These are phyloP conservation scores for Candida multigemmis DNA, from an alignment of 805 yeast genomes.

Conservation along the genomic window DNA sequence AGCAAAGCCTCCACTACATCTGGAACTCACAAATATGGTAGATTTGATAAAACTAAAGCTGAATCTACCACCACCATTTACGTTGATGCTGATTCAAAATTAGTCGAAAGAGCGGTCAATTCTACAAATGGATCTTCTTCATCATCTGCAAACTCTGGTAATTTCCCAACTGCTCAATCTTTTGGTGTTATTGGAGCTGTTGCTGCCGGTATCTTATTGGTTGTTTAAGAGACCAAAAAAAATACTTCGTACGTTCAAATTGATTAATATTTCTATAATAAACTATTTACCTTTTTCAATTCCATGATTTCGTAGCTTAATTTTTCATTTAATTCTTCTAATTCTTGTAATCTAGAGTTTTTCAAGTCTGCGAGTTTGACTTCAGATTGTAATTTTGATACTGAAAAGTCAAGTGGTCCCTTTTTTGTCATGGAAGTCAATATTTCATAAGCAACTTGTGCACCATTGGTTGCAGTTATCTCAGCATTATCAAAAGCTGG, in stretches of 20 bases:
- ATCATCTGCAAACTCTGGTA: conserved; percentile 11
- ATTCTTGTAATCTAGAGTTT: too few species aligned
- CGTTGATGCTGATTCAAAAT: too few species aligned
- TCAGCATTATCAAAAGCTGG: conserved; percentile 61
- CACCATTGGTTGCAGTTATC: conserved; percentile 59
- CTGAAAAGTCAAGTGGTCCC: too few species aligned
- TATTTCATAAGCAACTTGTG: conserved; percentile 63
- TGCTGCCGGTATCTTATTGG: conserved; percentile 42
- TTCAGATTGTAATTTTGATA: too few species aligned
- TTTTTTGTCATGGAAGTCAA: conserved; percentile 68
- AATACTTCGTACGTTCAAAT: conserved; percentile 1
- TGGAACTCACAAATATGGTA: conserved; percentile 25
- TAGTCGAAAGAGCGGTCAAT: too few species aligned
- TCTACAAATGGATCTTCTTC: conserved; percentile 15
- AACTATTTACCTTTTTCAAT: not conserved
- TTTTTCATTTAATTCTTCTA: not conserved
- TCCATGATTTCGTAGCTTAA: not conserved
- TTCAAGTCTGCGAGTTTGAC: too few species aligned
- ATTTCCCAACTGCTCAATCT: too few species aligned
- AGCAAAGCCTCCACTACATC: conserved; percentile 25
- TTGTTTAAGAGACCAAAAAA: conserved; percentile 18
- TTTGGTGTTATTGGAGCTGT: conserved; percentile 33
- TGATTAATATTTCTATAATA: not conserved
- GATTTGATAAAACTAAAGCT: conserved; percentile 21
- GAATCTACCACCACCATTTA: conserved; percentile 9